Conservation (phyloP, 768 basidiomycete genomes). For the Suillus clintonianus region DNA sequence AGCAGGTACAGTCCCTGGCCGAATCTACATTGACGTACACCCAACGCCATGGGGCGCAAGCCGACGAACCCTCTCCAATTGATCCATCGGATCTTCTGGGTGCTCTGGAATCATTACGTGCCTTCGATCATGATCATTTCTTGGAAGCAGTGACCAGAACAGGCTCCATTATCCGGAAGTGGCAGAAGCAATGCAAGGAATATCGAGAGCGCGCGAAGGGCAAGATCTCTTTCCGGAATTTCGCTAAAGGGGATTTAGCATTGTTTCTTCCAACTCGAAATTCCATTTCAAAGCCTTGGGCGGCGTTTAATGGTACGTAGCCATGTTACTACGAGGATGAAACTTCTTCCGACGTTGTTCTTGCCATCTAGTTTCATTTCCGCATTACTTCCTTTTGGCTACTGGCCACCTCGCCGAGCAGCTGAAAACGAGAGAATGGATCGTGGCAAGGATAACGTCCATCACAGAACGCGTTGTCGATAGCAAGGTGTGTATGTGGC, state of each 20-base stretch:
- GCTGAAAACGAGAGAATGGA: slow-evolving; percentile 90
- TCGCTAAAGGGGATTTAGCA: slow-evolving; percentile 92
- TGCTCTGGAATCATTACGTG: slow-evolving; percentile 68
- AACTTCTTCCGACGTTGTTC: slow-evolving; percentile 30
- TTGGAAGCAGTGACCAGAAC: slow-evolving; percentile 80
- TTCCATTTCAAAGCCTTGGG: slow-evolving; percentile 93
- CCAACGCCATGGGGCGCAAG: slow-evolving; percentile 50
- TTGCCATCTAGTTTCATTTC: slow-evolving; percentile 76
- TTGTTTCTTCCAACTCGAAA: slow-evolving; percentile 95
- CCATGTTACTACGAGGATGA: neutral
- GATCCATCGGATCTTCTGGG: slow-evolving; percentile 75
- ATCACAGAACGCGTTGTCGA: slow-evolving; percentile 86
- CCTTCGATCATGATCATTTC: slow-evolving; percentile 85
- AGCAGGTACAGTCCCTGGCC: slow-evolving; percentile 43
- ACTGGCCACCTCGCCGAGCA: slow-evolving; percentile 86
- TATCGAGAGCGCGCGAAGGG: slow-evolving; percentile 95
- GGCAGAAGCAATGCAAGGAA: slow-evolving; percentile 96
- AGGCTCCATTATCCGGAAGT: slow-evolving; percentile 88
- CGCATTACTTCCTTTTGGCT: slow-evolving; percentile 95
- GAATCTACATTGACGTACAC: slow-evolving; percentile 53
- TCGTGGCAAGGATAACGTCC: slow-evolving; percentile 88
- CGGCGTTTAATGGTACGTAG: slow-evolving; percentile 90
- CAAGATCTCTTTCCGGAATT: slow-evolving; percentile 96
- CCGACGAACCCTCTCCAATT: slow-evolving; percentile 68
- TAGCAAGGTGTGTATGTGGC: slow-evolving; percentile 54